Evolutionary conservation across 768 basidiomycete species (phyloP), one percentile per base, ranked within the genome.

Genomic region (Serendipita sp.): DNA sequence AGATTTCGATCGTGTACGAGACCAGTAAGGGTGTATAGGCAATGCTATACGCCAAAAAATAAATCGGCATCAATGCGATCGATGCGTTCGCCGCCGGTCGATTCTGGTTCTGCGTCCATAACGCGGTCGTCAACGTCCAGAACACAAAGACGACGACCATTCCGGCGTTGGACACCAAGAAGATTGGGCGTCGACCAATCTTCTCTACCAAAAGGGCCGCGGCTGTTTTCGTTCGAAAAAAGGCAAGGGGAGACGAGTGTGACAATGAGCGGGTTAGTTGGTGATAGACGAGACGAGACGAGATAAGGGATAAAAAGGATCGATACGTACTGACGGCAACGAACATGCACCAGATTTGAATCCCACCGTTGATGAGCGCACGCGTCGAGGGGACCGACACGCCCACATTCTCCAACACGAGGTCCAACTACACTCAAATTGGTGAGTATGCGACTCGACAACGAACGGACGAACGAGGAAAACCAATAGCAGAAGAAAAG

Each of bases 1-100:
- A 73, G 68, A 93, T 91, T 71, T 93, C 91, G 65, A 91, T 75
- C 3, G 79, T 78, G 71, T 82, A 85, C 0, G 79, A 82, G 65
- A 82, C 72, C 30, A 87, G 75, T 74, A 91, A 79, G 3, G 90
- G 88, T 1, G 85, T 85, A 71, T 89, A 90, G 34, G 86, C 86
- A 65, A 90, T 77, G 69, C 88, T 85, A 66, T 83, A 83, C 69
- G 76, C 77, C 32, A 75, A 73, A 68, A 77, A 80, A 63, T 78
- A 75, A 3, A 83, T 60, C 69, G 88, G 87, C 67, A 89, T 83
- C 73, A 87, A 78, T 13, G 81, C 82, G 66, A 85, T 79, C 7
- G 82, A 85, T 3, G 83, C 83, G 73, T 70, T 74, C 1, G 74
- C 74, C 47, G 78, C 75, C 18, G 67, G 71, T 28, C 52, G 60